Evolutionary conservation across 306 rosid genomes (phyloP), one percentile per base, ranked within the genome.

Genomic region (Vigna hirtella): DNA sequence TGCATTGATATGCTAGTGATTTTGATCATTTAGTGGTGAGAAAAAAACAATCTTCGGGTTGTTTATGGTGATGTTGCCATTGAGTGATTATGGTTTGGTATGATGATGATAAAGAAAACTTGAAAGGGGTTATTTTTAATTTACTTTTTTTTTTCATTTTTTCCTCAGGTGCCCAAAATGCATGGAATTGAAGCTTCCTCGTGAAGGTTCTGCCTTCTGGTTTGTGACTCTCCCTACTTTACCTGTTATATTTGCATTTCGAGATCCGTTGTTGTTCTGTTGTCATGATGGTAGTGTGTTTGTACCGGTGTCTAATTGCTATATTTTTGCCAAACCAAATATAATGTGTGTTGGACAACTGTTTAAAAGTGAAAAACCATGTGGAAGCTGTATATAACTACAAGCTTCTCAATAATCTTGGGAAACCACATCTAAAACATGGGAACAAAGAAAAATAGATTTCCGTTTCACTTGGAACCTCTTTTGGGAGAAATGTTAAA

Each of bases 121-220:
- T 2, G 1, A 43, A 47, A 10, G 16, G 16, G 45, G 32, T 5
- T 20, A 9, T 65, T 16, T 59, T 72, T 64, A 16, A 8, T 55
- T 68, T 55, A 51, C 52, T 56, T 59, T 28, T 2, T 0, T 2
- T 10, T 13, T 57, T 18, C 5, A 2, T 30, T 12, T 13, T 26
- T 43, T 72, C 6, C 47, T 9, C 79, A 95, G 98, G 89, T 95
- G 99, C 80, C 98, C 99, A 7, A 95, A 95, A 85, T 95, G 99
- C 74, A 65, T 93, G 79, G 91, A 93, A 50, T 83, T 95, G 86
- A 95, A 89, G 91, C 96, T 95, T 82, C 93, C 98, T 40, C 96
- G 97, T 1, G 94, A 91, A 82, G 88, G 83, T 58, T 89, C 98
- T 38, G 90, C 99, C 48, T 95, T 95, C 93, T 95, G 97, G 99